Evolutionary conservation across 257 asterid species (phyloP), one percentile per base, ranked within the genome.

Genomic region (Orobanche coerulescens): DNA sequence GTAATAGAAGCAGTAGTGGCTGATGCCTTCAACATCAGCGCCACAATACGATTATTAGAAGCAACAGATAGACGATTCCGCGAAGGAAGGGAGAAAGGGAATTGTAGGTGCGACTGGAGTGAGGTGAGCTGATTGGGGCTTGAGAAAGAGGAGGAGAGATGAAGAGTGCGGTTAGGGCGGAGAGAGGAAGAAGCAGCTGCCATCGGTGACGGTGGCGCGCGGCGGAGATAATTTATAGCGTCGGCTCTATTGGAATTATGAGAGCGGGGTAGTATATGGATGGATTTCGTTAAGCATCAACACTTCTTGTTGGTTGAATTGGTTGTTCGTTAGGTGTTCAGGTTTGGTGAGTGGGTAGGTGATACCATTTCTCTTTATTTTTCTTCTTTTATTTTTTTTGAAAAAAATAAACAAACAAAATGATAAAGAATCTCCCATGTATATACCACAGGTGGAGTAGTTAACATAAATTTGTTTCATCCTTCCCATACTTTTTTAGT

Each of bases 1-100:
- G 73, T 79, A n/a, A 81, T 83, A 26, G 84, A 52, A 19, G 78
- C 75, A 15, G 87, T 72, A 31, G 80, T 67, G 2, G 81, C 87
- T 1, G 82, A 73, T 30, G 85, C 89, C 75, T 71, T 80, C 70
- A 79, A 60, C 77, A 61, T 42, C 60, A 58, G 16, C 67, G 20
- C 5, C 26, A 36, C 57, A 44, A 6, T 43, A 55, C 54, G 75
- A 28, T 19, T 36, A 22, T 30, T 54, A 19, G 73, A 71, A 37
- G 67, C 71, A 22, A 62, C 42, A 49, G 60, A 33, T 36, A 77
- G 26, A 19, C 72, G 75, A 46, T 62, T 50, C 49, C 57, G 64
- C 23, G 78, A 58, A 40, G 76, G 65, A 58, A 48, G 4, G 15
- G 72, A 11, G 64, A 55, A 20, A 13, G 84, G 84, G 68, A 77